Evolutionary conservation across 805 yeast species (phyloP).

Genomic region (Naumovozyma dairenensis): DNA sequence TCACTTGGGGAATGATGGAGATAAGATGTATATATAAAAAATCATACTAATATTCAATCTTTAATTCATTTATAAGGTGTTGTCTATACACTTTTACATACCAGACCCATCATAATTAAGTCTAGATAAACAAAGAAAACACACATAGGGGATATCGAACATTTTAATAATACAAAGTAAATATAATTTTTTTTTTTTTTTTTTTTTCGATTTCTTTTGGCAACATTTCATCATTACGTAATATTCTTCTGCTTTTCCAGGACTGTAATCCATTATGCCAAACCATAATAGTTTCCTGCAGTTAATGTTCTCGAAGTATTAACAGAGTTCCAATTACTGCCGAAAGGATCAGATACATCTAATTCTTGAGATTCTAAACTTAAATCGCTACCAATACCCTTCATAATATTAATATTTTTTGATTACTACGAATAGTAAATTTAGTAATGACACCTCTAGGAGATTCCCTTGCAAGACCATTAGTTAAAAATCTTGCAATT

Average conservation of each 20-base stretch:
- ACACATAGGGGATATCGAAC: too few relatives aligned
- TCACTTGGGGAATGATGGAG: too few relatives aligned
- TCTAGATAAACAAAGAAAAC: background rate
- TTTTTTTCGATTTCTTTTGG: conserved; percentile 5
- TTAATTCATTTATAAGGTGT: too few relatives aligned
- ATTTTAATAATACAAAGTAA: too few relatives aligned
- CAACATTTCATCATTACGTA: background rate
- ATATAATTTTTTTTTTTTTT: conserved; percentile 1
- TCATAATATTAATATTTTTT: conserved; percentile 30
- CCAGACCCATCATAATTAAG: too few relatives aligned
- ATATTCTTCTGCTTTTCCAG: background rate
- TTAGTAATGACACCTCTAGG: conserved; percentile 65
- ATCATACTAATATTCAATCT: too few relatives aligned
- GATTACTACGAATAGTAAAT: conserved; percentile 36
- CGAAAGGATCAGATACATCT: conserved; percentile 33
- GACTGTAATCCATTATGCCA: conserved; percentile 11
- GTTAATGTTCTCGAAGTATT: conserved; percentile 28
- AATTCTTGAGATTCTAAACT: conserved; percentile 31
- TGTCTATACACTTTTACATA: too few relatives aligned
- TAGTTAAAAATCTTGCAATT: conserved; percentile 79
- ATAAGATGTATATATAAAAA: too few relatives aligned
- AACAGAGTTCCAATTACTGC: conserved; percentile 29
- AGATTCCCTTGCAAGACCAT: conserved; percentile 59
- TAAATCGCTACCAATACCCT: conserved; percentile 34
- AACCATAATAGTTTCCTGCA: conserved; percentile 32